phyloP scores from a whole-genome alignment of 257 asterid species.

The Solanum boliviense region DNA sequence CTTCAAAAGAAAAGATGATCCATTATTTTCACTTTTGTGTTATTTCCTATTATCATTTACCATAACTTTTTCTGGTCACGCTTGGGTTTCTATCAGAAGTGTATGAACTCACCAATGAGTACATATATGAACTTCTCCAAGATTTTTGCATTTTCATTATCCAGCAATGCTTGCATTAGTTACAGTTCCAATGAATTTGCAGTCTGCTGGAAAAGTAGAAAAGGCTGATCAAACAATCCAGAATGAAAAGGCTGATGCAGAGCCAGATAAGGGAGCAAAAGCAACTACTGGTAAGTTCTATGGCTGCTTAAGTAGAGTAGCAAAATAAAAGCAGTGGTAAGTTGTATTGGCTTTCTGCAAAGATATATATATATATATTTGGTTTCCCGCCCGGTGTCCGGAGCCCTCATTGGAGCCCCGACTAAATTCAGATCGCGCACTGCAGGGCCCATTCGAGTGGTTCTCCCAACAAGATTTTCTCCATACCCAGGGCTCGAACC shows the following conservation, averaged over 20 bases:
- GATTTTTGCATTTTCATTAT: neutral
- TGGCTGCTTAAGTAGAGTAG: neutral
- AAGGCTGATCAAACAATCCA: conserved; percentile 34
- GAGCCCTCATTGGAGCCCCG: no score
- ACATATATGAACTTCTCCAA: neutral
- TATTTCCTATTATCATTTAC: neutral
- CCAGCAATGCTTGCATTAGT: neutral
- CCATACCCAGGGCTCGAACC: no score
- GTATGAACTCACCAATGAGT: neutral
- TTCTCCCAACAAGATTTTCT: no score
- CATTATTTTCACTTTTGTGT: neutral
- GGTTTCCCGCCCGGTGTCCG: no score
- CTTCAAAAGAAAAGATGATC: neutral
- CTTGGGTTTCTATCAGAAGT: neutral
- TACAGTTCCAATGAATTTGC: conserved; percentile 13
- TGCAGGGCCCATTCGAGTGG: no score
- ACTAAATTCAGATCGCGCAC: no score
- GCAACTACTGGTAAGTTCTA: conserved; percentile 34
- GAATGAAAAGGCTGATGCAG: conserved; percentile 20
- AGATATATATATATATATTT: neutral
- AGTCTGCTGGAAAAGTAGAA: conserved; percentile 83
- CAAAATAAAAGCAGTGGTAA: neutral
- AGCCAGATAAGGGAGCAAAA: conserved; percentile 17
- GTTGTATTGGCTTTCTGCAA: neutral
- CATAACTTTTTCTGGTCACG: neutral